Evolutionary conservation across 495 filamentous ascomycete genomes (phyloP).

Genomic region (Clavariopsis aquatica): DNA sequence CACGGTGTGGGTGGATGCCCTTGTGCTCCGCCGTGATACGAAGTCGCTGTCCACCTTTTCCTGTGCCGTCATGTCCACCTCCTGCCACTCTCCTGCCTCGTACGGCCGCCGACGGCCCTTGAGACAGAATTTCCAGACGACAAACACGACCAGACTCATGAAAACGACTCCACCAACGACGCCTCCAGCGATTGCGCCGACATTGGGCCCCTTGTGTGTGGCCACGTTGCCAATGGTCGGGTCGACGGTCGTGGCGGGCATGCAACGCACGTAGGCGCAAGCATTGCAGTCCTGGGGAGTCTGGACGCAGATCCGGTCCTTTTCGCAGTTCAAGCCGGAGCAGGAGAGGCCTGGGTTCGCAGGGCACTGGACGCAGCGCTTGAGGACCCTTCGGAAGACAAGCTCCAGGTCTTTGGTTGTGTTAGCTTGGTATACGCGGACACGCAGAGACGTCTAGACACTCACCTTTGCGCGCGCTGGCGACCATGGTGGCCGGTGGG

Average conservation of each 20-base stretch:
- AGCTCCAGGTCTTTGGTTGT: slow-evolving; percentile 35
- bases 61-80: slow-evolving; percentile 51
- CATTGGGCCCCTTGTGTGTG: slow-evolving; percentile 56
- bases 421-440: slow-evolving; percentile 20
- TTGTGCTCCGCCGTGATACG: slow-evolving; percentile 61
- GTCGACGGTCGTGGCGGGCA: slow-evolving; percentile 45
- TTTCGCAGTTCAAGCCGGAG: slow-evolving; percentile 30
- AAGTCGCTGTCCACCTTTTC: slow-evolving; percentile 59
- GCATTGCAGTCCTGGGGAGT: slow-evolving; percentile 55
- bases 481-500: slow-evolving; percentile 22
- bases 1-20: slow-evolving; percentile 81
- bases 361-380: slow-evolving; percentile 45
- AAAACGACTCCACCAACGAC: slow-evolving; percentile 74
- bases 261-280: slow-evolving; percentile 64
- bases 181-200: slow-evolving; percentile 81
- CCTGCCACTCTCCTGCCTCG: slow-evolving; percentile 56
- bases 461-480: slow-evolving; percentile 23
- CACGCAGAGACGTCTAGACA: neutral
- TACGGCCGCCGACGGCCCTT: slow-evolving; percentile 71
- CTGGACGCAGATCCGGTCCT: slow-evolving; percentile 56
- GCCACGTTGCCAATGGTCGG: slow-evolving; percentile 24
- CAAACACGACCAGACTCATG: slow-evolving; percentile 68
- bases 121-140: slow-evolving; percentile 85
- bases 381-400: slow-evolving; percentile 43
- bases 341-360: slow-evolving; percentile 35